A percentile compares a stretch with the other conserved stretches of the same genome.
phyloP scores from a whole-genome alignment of 2,329 filamentous ascomycete genomes.

The Stagonosporopsis vannaccii region DNA sequence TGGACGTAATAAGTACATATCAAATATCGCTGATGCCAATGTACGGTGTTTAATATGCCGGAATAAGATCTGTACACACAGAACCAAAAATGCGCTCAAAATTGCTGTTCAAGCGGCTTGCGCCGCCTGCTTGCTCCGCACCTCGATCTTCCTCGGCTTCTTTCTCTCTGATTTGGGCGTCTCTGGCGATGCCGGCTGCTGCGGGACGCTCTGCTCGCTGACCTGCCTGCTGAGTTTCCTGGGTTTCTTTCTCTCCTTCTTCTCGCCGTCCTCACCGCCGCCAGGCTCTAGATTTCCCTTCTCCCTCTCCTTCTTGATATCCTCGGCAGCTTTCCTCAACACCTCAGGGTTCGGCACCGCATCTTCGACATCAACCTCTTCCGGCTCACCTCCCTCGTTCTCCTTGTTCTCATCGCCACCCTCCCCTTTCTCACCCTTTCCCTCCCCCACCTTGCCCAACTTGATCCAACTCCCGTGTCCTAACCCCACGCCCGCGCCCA shows the following conservation, averaged over 20 bases:
- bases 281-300: conserved; percentile 19
- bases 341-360: conserved; percentile 37
- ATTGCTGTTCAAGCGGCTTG: not conserved
- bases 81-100: not conserved
- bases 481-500: conserved; percentile 52
- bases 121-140: conserved; percentile 26
- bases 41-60: not conserved
- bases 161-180: conserved; percentile 16
- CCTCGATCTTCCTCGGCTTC: conserved; percentile 33
- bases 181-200: conserved; percentile 6
- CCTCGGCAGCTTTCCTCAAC: conserved; percentile 35
- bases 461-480: conserved; percentile 55
- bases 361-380: conserved; percentile 30
- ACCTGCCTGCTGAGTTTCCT: conserved; percentile 20
- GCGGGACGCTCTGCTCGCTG: not conserved
- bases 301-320: conserved; percentile 27
- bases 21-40: not conserved
- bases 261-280: conserved; percentile 12
- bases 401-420: conserved; percentile 19
- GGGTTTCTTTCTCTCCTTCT: conserved; percentile 11
- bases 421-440: conserved; percentile 18
- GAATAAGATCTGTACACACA: not conserved
- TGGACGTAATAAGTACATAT: not conserved
- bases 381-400: conserved; percentile 10
- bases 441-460: conserved; percentile 35